Conservation (phyloP, 495 filamentous ascomycete genomes). For the Halenospora varia region DNA sequence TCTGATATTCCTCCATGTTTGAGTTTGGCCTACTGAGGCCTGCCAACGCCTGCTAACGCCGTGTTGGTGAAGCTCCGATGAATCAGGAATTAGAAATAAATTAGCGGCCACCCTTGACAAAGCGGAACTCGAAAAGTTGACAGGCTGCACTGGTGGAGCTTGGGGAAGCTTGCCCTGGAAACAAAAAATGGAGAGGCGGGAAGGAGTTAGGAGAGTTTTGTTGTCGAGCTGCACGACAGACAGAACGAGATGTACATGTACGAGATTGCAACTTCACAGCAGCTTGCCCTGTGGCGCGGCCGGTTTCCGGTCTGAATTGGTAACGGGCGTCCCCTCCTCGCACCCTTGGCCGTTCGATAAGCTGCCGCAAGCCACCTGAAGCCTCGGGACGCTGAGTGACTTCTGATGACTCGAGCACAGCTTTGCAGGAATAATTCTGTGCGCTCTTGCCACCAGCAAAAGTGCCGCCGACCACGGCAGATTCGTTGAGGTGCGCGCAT, state of each 20-base stretch:
- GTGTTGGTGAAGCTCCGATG: background rate
- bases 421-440: background rate
- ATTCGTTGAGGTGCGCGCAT: no score
- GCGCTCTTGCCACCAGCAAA: background rate
- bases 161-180: no score
- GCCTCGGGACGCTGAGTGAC: background rate
- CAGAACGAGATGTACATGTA: background rate
- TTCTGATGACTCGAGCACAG: background rate
- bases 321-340: background rate
- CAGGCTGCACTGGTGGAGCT: background rate
- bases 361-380: conserved; percentile 15
- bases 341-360: conserved; percentile 15
- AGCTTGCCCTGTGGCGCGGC: background rate
- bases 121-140: background rate
- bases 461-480: no score
- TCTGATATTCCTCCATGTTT: background rate
- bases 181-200: background rate
- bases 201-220: background rate
- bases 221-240: background rate
- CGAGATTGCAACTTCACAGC: background rate
- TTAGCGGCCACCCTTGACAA: background rate
- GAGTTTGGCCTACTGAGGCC: no score
- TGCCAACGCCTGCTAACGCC: no score
- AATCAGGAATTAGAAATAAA: background rate
- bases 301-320: background rate